These are phyloP conservation scores for Hortiboletus campestris DNA, from an alignment of 768 basidiomycete genomes.

Conservation along the genomic window DNA sequence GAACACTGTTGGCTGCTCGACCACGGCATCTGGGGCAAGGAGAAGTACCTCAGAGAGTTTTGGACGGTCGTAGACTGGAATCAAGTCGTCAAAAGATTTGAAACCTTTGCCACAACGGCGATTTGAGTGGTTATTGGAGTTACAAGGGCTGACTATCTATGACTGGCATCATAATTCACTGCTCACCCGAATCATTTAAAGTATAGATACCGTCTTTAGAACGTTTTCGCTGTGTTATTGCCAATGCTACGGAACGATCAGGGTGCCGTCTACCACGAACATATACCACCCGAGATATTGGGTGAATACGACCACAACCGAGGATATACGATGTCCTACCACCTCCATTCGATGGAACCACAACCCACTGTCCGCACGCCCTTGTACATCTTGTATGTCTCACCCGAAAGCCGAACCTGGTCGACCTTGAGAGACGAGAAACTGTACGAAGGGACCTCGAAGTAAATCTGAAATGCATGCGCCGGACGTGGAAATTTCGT, in stretches of 20 bases:
- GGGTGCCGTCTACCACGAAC: neutral
- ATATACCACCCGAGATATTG: neutral
- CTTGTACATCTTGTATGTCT: conserved; percentile 88
- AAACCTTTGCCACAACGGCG: conserved; percentile 17
- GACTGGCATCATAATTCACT: conserved; percentile 18
- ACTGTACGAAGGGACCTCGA: conserved; percentile 65
- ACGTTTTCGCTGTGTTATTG: neutral
- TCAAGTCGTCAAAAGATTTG: conserved; percentile 43
- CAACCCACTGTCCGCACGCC: conserved; percentile 65
- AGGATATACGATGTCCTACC: conserved; percentile 15
- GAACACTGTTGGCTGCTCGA: conserved; percentile 90
- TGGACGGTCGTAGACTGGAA: conserved; percentile 83
- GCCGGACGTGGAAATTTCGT: conserved; percentile 57
- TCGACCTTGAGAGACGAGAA: conserved; percentile 84
- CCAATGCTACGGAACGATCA: neutral
- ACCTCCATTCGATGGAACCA: conserved; percentile 34
- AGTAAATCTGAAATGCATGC: conserved; percentile 69
- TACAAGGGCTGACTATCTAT: conserved; percentile 3
- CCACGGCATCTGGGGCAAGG: conserved; percentile 90
- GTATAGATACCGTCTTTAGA: conserved; percentile 16
- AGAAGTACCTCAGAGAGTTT: conserved; percentile 79
- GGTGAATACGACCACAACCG: neutral
- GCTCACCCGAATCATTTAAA: conserved; percentile 18
- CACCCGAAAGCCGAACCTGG: conserved; percentile 76
- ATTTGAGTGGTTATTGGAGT: conserved; percentile 10